Evolutionary conservation across 768 basidiomycete genomes (phyloP), one percentile per base, ranked within the genome.

Genomic region (Bullera alba): DNA sequence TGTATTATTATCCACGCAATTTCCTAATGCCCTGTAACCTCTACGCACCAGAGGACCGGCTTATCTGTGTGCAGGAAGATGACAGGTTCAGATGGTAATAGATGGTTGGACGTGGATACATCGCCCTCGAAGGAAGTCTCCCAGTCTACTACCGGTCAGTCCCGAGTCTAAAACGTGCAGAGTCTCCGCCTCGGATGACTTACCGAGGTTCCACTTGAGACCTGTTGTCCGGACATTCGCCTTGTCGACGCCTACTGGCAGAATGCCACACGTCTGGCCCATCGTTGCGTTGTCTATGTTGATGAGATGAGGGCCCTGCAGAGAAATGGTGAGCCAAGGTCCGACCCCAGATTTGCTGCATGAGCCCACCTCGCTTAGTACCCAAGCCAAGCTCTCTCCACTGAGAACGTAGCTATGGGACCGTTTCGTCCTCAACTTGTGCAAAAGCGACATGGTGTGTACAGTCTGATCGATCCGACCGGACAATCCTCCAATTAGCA

Each of bases 391-490:
- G 56, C 85, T 90, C 42, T 96, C 90, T 44, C 90, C 87, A n/a
- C 87, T 88, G 10, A 92, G 76, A 0, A 80, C 87, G 67, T 82
- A 92, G 2, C 85, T 79, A 19, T 76, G 76, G 8, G 79, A 67
- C 26, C 82, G 77, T 19, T 49, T 72, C 60, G 77, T 79, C 37
- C 87, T 81, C 19, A 92, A 75, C 69, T 89, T 89, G 72, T 91
- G 81, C 1, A 97, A 73, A 42, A 84, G 79, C 2, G 90, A 86
- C 10, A 99, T 78, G 0, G 87, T 84, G 63, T 95, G 91, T 3
- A 92, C 77, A 0, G 91, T 95, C 63, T 99, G 95, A 71, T 99
- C 95, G 3, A 99, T 76, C 23, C 95, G 81, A 0, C 95, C 95
- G 4, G 86, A 79, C 2, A 99, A 75, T 0, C 95, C 92, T 4